phyloP scores from a whole-genome alignment of 2,329 filamentous ascomycete genomes.

The Paracorniculantispora psalliotae region DNA sequence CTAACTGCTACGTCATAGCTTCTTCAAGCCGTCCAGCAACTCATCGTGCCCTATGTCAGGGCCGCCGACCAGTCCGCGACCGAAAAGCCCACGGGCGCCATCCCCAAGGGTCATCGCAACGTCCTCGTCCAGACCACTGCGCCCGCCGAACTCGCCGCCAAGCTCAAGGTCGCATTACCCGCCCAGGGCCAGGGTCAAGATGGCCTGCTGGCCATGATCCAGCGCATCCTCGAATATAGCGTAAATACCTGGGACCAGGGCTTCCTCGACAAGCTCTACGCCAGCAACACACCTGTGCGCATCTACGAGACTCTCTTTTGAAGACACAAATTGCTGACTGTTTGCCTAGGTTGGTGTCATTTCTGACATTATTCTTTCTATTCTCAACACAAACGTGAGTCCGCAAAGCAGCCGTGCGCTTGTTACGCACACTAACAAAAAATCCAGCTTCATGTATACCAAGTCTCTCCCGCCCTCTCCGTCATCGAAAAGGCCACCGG shows the following conservation, averaged over 20 bases:
- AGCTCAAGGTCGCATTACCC: slow-evolving; percentile 56
- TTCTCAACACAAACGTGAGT: slow-evolving; percentile 80
- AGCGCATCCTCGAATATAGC: slow-evolving; percentile 71
- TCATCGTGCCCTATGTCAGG: slow-evolving; percentile 67
- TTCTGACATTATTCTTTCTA: slow-evolving; percentile 76
- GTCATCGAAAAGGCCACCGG: slow-evolving; percentile 83
- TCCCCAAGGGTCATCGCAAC: slow-evolving; percentile 41
- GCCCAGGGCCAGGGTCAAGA: slow-evolving; percentile 58
- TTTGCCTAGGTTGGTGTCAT: slow-evolving; percentile 67
- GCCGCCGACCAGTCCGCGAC: slow-evolving; percentile 60
- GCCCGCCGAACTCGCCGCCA: slow-evolving; percentile 52
- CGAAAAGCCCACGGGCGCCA: slow-evolving; percentile 46
- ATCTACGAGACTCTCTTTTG: slow-evolving; percentile 25
- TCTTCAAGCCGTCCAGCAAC: slow-evolving; percentile 58
- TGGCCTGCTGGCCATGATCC: slow-evolving; percentile 67
- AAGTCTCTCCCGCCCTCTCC: slow-evolving; percentile 84
- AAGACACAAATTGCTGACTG: slow-evolving; percentile 11
- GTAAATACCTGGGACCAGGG: slow-evolving; percentile 99
- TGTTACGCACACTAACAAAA: not conserved
- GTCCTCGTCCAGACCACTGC: slow-evolving; percentile 59
- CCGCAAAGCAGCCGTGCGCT: no score
- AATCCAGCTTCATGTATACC: slow-evolving; percentile 74
- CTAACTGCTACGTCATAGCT: slow-evolving; percentile 44
- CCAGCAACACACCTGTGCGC: slow-evolving; percentile 73
- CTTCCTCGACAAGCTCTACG: slow-evolving; percentile 92